These are phyloP conservation scores for Xylona heveae DNA, from an alignment of 495 filamentous ascomycete species.

Conservation along the genomic window DNA sequence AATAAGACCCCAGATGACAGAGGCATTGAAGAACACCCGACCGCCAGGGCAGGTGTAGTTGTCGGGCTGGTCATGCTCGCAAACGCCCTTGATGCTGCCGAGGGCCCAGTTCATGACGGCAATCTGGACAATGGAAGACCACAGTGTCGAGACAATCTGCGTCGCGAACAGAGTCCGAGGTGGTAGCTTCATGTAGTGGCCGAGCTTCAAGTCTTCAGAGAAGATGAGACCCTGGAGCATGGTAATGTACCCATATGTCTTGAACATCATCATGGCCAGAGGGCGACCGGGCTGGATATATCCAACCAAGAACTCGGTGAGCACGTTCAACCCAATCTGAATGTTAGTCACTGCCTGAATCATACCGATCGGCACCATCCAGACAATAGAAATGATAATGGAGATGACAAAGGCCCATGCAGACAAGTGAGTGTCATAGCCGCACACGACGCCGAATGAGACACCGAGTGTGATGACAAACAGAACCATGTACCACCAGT, in stretches of 20 bases:
- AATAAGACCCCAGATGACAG: slow-evolving; percentile 22
- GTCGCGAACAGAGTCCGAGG: slow-evolving; percentile 46
- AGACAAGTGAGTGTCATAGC: slow-evolving; percentile 27
- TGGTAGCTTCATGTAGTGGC: slow-evolving; percentile 58
- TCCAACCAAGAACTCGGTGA: slow-evolving; percentile 52
- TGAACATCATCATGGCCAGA: slow-evolving; percentile 49
- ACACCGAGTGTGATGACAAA: slow-evolving; percentile 27
- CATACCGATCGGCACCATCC: slow-evolving; percentile 25
- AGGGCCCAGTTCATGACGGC: slow-evolving; percentile 44
- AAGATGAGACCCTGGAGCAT: slow-evolving; percentile 36
- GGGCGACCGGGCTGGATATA: slow-evolving; percentile 49
- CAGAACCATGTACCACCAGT: slow-evolving; percentile 39
- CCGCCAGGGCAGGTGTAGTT: slow-evolving; percentile 51
- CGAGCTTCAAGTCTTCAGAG: slow-evolving; percentile 31
- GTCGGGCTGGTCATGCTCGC: slow-evolving; percentile 33
- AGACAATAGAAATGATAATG: slow-evolving; percentile 21
- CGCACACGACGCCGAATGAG: slow-evolving; percentile 26
- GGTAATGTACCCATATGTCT: slow-evolving; percentile 45
- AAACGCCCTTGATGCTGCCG: slow-evolving; percentile 35
- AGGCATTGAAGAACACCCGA: slow-evolving; percentile 43
- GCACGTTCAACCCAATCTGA: slow-evolving; percentile 42
- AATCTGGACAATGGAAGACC: slow-evolving; percentile 46
- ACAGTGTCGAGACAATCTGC: slow-evolving; percentile 41
- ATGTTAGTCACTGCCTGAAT: slow-evolving; percentile 47
- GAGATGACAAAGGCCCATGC: slow-evolving; percentile 45